Evolutionary conservation across 352 stramenopile genomes (phyloP).

Genomic region (Pythium guiyangense): DNA sequence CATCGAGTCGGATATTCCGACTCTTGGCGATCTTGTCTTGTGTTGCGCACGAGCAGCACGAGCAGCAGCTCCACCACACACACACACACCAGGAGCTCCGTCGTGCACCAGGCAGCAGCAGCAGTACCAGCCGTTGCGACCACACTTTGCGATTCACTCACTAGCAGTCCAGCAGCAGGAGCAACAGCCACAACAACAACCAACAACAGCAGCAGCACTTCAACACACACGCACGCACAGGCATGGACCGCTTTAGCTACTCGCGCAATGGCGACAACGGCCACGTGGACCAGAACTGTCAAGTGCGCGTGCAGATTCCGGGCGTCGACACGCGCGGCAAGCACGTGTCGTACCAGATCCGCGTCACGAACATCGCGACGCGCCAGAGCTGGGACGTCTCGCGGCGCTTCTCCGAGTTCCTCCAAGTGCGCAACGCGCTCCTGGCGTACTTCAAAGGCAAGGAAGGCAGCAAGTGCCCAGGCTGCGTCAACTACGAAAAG

Average conservation of each 20-base stretch:
- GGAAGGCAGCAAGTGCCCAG: conserved; percentile 62
- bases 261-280: conserved; percentile 70
- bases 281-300: conserved; percentile 61
- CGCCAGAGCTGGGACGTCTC: conserved; percentile 65
- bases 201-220: background rate
- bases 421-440: conserved; percentile 63
- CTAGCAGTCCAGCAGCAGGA: background rate
- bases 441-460: conserved; percentile 53
- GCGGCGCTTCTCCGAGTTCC: conserved; percentile 82
- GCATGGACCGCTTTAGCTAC: conserved; percentile 77
- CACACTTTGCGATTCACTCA: background rate
- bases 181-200: background rate
- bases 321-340: conserved; percentile 32
- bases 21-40: conserved; percentile 7
- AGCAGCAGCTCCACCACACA: conserved; percentile 2
- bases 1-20: background rate
- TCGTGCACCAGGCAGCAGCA: too few relatives aligned
- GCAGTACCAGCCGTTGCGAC: too few relatives aligned
- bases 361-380: conserved; percentile 60
- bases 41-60: background rate
- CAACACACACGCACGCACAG: background rate
- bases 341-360: conserved; percentile 67
- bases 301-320: conserved; percentile 64
- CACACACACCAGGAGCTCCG: background rate
- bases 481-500: conserved; percentile 82